phyloP scores from a whole-genome alignment of 2,329 filamentous ascomycete genomes.

The Aspergillus ustus region DNA sequence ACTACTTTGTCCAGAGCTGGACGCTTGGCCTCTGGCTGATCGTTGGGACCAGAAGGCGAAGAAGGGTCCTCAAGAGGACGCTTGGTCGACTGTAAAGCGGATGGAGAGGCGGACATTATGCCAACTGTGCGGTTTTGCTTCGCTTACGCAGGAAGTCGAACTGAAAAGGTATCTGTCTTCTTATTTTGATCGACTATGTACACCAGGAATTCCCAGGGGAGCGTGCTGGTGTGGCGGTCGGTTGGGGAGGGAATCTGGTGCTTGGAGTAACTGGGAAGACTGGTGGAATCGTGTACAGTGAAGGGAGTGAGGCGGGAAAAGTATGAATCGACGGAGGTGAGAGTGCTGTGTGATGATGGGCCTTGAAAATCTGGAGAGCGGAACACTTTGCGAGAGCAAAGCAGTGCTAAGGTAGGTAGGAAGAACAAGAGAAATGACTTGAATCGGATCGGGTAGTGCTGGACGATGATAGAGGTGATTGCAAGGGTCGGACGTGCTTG shows the following conservation, averaged over 20 bases:
- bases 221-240: slow-evolving; percentile 77
- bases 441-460: slow-evolving; percentile 31
- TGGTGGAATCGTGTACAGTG: slow-evolving; percentile 37
- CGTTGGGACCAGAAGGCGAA: slow-evolving; percentile 85
- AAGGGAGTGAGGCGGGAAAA: slow-evolving; percentile 43
- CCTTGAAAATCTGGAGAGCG: slow-evolving; percentile 26
- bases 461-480: slow-evolving; percentile 26
- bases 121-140: slow-evolving; percentile 33
- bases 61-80: slow-evolving; percentile 96
- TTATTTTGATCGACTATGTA: slow-evolving; percentile 67
- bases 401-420: slow-evolving; percentile 27
- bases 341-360: slow-evolving; percentile 32
- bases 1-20: slow-evolving; percentile 92
- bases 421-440: slow-evolving; percentile 24
- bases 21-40: slow-evolving; percentile 96
- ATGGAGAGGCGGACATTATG: slow-evolving; percentile 73
- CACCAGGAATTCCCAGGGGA: slow-evolving; percentile 89
- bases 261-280: slow-evolving; percentile 35
- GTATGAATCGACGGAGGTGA: slow-evolving; percentile 36
- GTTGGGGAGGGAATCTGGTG: slow-evolving; percentile 45
- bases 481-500: slow-evolving; percentile 28
- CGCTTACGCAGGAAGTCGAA: slow-evolving; percentile 53
- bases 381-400: slow-evolving; percentile 27
- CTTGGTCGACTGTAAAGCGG: slow-evolving; percentile 64
- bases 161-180: slow-evolving; percentile 50